These are phyloP conservation scores for Aspergillus sergii DNA, from an alignment of 2,329 filamentous ascomycete genomes.

Conservation along the genomic window DNA sequence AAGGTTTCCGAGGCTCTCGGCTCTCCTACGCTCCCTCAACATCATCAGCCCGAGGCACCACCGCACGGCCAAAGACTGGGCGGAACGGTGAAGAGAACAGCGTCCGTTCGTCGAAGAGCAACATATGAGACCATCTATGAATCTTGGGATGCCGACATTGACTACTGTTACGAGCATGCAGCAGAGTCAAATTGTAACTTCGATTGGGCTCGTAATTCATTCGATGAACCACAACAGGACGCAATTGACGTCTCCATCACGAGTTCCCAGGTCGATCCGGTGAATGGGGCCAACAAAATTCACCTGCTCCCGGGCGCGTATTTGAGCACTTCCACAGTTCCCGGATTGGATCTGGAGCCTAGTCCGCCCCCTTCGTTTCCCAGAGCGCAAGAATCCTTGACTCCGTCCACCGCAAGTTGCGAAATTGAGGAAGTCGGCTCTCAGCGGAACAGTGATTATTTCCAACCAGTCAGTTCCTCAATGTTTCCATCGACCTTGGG, in stretches of 20 bases:
- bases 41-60: slow-evolving; percentile 19
- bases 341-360: slow-evolving; percentile 37
- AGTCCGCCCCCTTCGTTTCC: slow-evolving; percentile 34
- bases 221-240: slow-evolving; percentile 32
- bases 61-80: slow-evolving; percentile 19
- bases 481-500: slow-evolving; percentile 33
- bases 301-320: slow-evolving; percentile 24
- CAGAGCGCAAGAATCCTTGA: slow-evolving; percentile 30
- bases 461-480: slow-evolving; percentile 35
- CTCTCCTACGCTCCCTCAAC: slow-evolving; percentile 42
- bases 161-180: slow-evolving; percentile 64
- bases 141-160: slow-evolving; percentile 65
- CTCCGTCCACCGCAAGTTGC: slow-evolving; percentile 34
- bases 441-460: slow-evolving; percentile 30
- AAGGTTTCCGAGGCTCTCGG: slow-evolving; percentile 51
- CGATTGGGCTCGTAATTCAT: slow-evolving; percentile 53
- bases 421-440: slow-evolving; percentile 28
- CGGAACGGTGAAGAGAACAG: slow-evolving; percentile 18
- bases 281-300: slow-evolving; percentile 15
- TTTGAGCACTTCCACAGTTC: slow-evolving; percentile 28
- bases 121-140: slow-evolving; percentile 36
- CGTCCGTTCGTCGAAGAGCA: slow-evolving; percentile 21
- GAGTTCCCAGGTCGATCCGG: slow-evolving; percentile 9
- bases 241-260: slow-evolving; percentile 20
- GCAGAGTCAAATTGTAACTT: slow-evolving; percentile 64